Evolutionary conservation across 768 basidiomycete genomes (phyloP), one percentile per base, ranked within the genome.

Genomic region (Fibroporia radiculosa): DNA sequence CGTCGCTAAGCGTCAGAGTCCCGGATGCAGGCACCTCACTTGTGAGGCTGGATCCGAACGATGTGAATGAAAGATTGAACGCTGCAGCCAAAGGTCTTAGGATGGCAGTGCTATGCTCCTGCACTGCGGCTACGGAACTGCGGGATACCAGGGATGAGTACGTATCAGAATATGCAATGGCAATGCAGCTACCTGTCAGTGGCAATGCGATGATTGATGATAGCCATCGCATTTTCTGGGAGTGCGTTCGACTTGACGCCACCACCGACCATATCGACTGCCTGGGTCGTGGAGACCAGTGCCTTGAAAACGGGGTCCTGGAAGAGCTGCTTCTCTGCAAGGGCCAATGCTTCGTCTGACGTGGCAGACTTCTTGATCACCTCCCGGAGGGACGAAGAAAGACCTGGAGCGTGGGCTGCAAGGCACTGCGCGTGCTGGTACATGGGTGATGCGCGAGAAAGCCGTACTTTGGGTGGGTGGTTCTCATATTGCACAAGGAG

Each of bases 191-290:
- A 51, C 53, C 53, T 49, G 29, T 56, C 37, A 24, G 42, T 37
- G 5, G 80, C 69, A 42, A 88, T 77, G 4, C 85, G 79, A 54
- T 84, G 83, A 56, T 89, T 85, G 23, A 88, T 71, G 19, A 87
- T 60, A 1, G 80, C 83, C 59, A 67, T 78, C 1, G 77, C 82
- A 44, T 66, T 69, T 62, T 91, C 88, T 1, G 89, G 89, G 19
- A 93, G 72, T 22, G 87, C 86, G 54, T 91, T 91, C 35, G 51
- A 44, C 51, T 60, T 62, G 16, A 62, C 62, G 18, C 57, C 62
- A 13, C 64, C 62, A 20, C 56, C 40, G 42, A 75, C 61, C 28
- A 92, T 57, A 54, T 89, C 86, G 34, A 83, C 73, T 1, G 89
- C 89, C 60, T 88, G 84, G 1, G 88, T 89, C 3, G 84, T 89